Base-by-base conservation (phyloP, 2,329 filamentous ascomycete species). In the Claviceps capensis region DNA sequence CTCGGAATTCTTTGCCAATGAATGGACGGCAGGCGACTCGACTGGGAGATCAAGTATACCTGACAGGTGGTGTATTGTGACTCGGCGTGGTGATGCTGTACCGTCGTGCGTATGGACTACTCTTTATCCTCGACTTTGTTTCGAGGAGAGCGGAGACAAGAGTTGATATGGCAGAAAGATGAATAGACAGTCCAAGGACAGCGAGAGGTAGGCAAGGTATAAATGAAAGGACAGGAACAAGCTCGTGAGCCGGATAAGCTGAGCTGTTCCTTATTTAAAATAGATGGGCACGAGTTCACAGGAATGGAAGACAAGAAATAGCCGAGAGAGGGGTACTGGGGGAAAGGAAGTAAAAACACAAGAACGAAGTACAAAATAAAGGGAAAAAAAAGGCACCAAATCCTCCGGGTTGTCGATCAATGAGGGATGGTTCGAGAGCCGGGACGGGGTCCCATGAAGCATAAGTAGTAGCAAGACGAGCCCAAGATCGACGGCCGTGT, bases 401-500 rank as follows among this genome's bases (percentile, higher is more conserved):
- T 68, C 67, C 65, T 64, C 69, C 59, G 67, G 65, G 70, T 67
- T 74, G 71, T 69, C 70, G 70, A 74, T 75, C 71, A 69, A 71
- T 67, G 49, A 34, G 48, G 69, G 65, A 65, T 61, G 63, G 44
- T 16, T 50, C 26, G 14, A 34, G 50, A 50, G 42, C 43, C 19
- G 30, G 69, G 70, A 70, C 63, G 70, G 72, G 72, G 71, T 65
- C 59, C 49, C 61, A 58, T 65, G 62, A 65, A 61, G 65, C 64
- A 76, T 76, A 76, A 73, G 74, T 76, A 73, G 74, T 76, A 74
- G 58, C 57, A 62, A 65, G 63, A 61, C 64, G 61, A 67, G 61
- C 62, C 66, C 63, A 60, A 64, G 67, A 67, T 70, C 66, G 69
- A 69, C 64, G 61, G 55, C 56, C 55, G 55, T 60, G 55, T 63